Percentiles rank a stretch among this genome's conserved stretches.
Conservation (phyloP, 768 basidiomycete species). For the Porphyrellus cyaneotinctus region DNA sequence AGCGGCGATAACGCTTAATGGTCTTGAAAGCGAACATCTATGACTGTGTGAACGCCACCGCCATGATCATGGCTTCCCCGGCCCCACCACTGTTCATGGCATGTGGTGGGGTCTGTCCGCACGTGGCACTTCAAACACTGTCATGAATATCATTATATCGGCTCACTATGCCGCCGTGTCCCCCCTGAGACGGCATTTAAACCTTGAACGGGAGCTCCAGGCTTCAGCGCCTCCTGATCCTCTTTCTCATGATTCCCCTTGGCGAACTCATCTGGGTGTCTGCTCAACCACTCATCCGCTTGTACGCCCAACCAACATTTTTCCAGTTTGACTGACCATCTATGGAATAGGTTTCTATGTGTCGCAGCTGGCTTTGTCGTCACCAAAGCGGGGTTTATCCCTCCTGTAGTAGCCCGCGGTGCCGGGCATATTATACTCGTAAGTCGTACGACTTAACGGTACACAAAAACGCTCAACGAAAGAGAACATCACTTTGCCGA, state of each 20-base stretch:
- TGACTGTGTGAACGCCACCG: no score
- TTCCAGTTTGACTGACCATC: background rate
- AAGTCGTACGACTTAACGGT: background rate
- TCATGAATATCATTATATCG: no score
- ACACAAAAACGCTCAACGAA: background rate
- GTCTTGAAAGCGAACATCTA: no score
- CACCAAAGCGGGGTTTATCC: conserved; percentile 59
- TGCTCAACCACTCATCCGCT: conserved; percentile 51
- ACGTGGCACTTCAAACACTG: no score
- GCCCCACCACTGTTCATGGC: no score
- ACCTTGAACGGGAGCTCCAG: background rate
- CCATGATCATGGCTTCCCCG: no score
- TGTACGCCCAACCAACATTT: conserved; percentile 37
- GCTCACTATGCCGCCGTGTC: no score
- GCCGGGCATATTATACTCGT: conserved; percentile 60
- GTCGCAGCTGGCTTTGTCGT: conserved; percentile 52
- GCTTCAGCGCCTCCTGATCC: background rate
- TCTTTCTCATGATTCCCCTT: conserved; percentile 23
- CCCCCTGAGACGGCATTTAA: conserved; percentile 4
- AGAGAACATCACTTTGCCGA: conserved; percentile 57
- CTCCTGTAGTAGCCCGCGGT: conserved; percentile 53
- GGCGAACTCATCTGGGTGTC: conserved; percentile 62
- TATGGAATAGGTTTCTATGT: conserved; percentile 45
- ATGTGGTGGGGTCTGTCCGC: no score
- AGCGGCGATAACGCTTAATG: no score